Conservation (phyloP, 2,329 filamentous ascomycete genomes). For the Colletotrichum truncatum region DNA sequence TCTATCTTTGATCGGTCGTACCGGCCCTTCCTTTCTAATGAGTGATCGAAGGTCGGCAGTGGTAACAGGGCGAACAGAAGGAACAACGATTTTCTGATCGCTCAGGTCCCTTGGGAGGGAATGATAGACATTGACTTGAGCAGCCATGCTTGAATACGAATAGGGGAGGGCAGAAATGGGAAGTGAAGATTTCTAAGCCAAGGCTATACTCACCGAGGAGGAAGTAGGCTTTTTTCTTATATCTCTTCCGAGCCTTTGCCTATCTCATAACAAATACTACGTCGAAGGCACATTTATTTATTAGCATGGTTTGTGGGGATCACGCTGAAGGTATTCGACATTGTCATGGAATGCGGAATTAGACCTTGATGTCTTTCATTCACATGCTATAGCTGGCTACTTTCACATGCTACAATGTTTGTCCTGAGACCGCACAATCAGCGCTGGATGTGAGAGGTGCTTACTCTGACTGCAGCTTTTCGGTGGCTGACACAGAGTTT, state of each 20-base stretch:
- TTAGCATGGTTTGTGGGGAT: background rate
- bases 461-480: too few species aligned
- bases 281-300: too few species aligned
- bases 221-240: background rate
- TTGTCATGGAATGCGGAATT: background rate
- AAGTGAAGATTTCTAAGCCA: background rate
- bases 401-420: background rate
- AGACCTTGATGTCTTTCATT: background rate
- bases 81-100: slow-evolving; percentile 3
- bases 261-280: too few species aligned
- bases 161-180: background rate
- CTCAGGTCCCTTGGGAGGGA: slow-evolving; percentile 14
- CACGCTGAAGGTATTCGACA: background rate
- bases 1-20: background rate
- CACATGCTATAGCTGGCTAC: background rate
- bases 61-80: background rate
- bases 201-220: background rate
- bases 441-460: background rate
- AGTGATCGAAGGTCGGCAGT: background rate
- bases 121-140: slow-evolving; percentile 6
- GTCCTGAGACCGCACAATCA: background rate
- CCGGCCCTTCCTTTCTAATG: background rate
- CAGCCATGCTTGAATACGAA: background rate
- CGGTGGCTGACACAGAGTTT: background rate
- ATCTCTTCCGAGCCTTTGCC: background rate